Evolutionary conservation across 2,329 filamentous ascomycete species (phyloP), one percentile per base, ranked within the genome.

Genomic region (Fusarium domesticum): DNA sequence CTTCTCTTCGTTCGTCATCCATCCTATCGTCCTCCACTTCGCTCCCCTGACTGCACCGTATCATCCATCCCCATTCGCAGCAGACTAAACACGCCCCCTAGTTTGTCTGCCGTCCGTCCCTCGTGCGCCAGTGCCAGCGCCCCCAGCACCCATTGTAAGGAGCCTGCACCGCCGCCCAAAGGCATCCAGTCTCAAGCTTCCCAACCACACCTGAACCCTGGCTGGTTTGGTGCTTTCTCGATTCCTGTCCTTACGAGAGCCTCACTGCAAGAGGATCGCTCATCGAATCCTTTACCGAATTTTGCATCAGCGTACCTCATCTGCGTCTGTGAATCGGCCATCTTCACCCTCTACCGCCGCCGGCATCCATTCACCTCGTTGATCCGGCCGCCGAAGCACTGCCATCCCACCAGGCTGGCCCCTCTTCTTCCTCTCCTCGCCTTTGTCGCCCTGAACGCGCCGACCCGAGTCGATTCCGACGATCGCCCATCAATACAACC

Each of bases 151-250:
- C 10, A 23, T 23, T 23, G 20, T 23, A 6, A 50, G 43, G 50
- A 49, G 47, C 49, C 47, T 37, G 43, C 42, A 51, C 48, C 33
- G 36, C 50, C 50, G 39, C 44, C 55, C 45, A 48, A 48, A 41
- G 30, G 18, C 49, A 48, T 23, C 20, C 20, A n/a, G n/a, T n/a
- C n/a, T n/a, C n/a, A n/a, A n/a, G n/a, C n/a, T n/a, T n/a, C n/a
- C n/a, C n/a, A 23, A 6, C 20, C 20, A 10, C 20, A 23, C 20
- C 20, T 23, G 51, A 54, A 57, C 48, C 50, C 59, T 61, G 59
- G 56, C 59, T 59, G 59, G 59, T 53, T 62, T 59, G 60, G 59
- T 53, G 59, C 56, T 57, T 56, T 35, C 42, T 47, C 45, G 47
- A 47, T 36, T 37, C 42, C 48, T 47, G 48, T 47, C 42, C 50